Conservation (phyloP, 768 basidiomycete genomes). For the Pisolithus sp. region DNA sequence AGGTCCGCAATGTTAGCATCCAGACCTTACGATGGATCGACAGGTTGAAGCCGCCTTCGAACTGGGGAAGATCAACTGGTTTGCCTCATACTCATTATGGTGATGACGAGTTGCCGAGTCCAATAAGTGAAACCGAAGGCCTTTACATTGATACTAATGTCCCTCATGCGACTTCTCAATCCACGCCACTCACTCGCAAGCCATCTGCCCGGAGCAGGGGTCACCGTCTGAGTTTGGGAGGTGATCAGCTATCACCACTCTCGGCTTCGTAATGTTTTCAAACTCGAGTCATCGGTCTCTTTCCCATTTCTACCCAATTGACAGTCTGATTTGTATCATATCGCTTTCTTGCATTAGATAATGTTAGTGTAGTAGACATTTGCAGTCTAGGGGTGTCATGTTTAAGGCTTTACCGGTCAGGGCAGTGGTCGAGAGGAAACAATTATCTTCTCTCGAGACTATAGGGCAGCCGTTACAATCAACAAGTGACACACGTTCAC, state of each 20-base stretch:
- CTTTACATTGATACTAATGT: conserved; percentile 36
- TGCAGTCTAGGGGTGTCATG: too few relatives aligned
- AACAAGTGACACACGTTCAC: too few relatives aligned
- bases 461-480: too few relatives aligned
- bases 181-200: conserved; percentile 61
- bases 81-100: conserved; percentile 32
- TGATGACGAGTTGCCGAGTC: conserved; percentile 15
- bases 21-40: conserved; percentile 67
- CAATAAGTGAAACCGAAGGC: conserved; percentile 29
- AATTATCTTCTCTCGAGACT: too few relatives aligned
- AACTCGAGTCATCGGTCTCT: too few relatives aligned
- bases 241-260: conserved; percentile 20
- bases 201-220: conserved; percentile 55
- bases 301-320: too few relatives aligned
- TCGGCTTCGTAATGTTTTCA: neutral
- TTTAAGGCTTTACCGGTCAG: too few relatives aligned
- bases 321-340: too few relatives aligned
- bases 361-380: too few relatives aligned
- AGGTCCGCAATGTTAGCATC: conserved; percentile 54
- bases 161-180: conserved; percentile 8
- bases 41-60: conserved; percentile 44
- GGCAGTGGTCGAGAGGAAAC: too few relatives aligned
- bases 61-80: conserved; percentile 44
- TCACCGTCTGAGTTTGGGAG: conserved; percentile 37
- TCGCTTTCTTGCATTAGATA: too few relatives aligned